A percentile compares a stretch with the other conserved stretches of the same genome.
These are phyloP conservation scores for Canavalia gladiata DNA, from an alignment of 306 rosid genomes.

Conservation along the genomic window DNA sequence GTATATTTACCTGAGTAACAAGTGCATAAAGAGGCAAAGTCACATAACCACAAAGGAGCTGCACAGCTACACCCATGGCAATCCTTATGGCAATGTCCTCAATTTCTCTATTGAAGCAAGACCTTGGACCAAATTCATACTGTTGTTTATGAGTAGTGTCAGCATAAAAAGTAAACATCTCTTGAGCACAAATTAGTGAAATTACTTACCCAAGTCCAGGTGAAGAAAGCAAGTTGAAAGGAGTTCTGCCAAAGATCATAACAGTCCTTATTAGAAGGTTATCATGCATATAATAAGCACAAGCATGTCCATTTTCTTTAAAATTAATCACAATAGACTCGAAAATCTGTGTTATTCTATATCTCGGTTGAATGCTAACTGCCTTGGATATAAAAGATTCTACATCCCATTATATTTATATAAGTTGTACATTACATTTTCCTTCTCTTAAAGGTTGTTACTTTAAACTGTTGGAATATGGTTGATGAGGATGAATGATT, in stretches of 20 bases:
- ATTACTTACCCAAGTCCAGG: slow-evolving; percentile 78
- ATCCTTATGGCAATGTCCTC: slow-evolving; percentile 60
- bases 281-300: neutral
- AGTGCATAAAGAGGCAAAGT: slow-evolving; percentile 79
- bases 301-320: slow-evolving; percentile 5
- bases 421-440: slow-evolving; percentile 1
- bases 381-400: neutral
- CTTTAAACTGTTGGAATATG: neutral
- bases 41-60: slow-evolving; percentile 73
- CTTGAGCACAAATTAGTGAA: neutral
- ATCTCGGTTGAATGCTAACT: neutral
- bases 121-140: slow-evolving; percentile 72
- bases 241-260: slow-evolving; percentile 60
- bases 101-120: slow-evolving; percentile 66
- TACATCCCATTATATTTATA: neutral
- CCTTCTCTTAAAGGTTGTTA: neutral
- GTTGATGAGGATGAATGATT: neutral
- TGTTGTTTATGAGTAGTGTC: slow-evolving; percentile 53
- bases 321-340: neutral
- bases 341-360: neutral
- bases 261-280: neutral
- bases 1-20: slow-evolving; percentile 66
- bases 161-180: slow-evolving; percentile 25
- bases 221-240: slow-evolving; percentile 80
- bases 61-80: slow-evolving; percentile 69